Percentiles rank a stretch among this genome's conserved stretches.
phyloP scores from a whole-genome alignment of 2,329 filamentous ascomycete genomes.

The Pseudohalonectria lignicola region DNA sequence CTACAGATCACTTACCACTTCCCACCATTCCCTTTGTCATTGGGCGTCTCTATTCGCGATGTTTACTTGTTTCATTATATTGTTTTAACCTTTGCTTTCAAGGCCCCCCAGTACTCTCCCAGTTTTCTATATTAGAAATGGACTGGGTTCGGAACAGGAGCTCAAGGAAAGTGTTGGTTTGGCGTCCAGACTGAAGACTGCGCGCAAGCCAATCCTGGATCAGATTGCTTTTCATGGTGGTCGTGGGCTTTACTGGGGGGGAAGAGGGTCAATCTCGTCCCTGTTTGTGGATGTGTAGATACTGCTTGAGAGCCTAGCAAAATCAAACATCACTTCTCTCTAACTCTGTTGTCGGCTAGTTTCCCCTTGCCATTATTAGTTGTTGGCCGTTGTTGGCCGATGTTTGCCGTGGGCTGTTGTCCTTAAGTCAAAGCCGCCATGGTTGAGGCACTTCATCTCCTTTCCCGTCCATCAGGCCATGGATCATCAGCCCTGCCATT shows the following conservation, averaged over 20 bases:
- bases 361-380: neutral
- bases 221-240: neutral
- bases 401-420: no score
- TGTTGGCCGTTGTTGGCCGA: no score
- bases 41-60: constrained; percentile 11
- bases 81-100: no score
- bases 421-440: no score
- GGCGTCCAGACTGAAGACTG: no score
- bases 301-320: neutral
- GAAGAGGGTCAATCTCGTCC: neutral
- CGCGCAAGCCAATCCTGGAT: no score
- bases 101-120: no score
- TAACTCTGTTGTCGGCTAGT: neutral
- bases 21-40: constrained; percentile 12
- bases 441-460: no score
- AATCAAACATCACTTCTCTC: constrained; percentile 3
- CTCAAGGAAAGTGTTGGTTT: no score
- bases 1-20: constrained; percentile 9
- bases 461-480: no score
- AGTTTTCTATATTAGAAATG: constrained; percentile 11
- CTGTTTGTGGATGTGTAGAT: neutral
- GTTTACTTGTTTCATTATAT: constrained; percentile 28
- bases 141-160: constrained; percentile 7
- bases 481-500: no score
- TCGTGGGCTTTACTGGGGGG: neutral